Evolutionary conservation across 1,284 basidiomycete genomes (phyloP), one percentile per base, ranked within the genome.

Genomic region (Pisolithus thermaeus): DNA sequence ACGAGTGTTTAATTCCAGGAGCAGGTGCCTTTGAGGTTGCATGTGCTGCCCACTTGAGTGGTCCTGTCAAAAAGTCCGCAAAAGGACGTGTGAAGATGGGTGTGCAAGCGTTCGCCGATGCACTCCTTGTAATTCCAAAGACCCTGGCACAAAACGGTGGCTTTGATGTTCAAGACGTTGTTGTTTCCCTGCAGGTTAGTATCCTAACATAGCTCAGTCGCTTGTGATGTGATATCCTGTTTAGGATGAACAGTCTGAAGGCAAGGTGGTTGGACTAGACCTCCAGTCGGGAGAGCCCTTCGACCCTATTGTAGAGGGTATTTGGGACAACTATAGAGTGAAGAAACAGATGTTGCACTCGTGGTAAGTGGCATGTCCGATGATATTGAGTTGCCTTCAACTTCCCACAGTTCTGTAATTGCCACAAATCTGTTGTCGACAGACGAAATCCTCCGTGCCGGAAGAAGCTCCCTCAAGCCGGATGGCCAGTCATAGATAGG

Each of bases 241-340:
- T 30, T 61, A 94, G 84, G 96, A 98, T 58, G 95, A 98, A 67
- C 86, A 92, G 63, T 85, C 87, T 0, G 94, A 97, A 58, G 94
- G 93, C 27, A 91, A 91, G 58, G 74, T 82, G 38, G 94, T 97
- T 55, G 97, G 97, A 25, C 71, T 99, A 57, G 92, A 99, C 70
- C 76, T 99, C 40, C 78, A 92, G 66, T 91, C 92, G 28, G 97
- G 97, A 52, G 94, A 98, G 69, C 94, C 96, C 3, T 92, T 97
- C 66, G 96, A 99, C 66, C 96, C 97, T 6, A 89, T 92, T 14
- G 86, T 92, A 4, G 88, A 93, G 65, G 97, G 97, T 38, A 86
- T 99, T 18, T 99, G 96, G 95, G 97, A 99, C 71, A 99, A 99
- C 73, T 99, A 97, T 70, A 79, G 97, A 54, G 97, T 99, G 56